Evolutionary conservation across 2,329 filamentous ascomycete species (phyloP).

Genomic region (Furcasterigmium sp.): DNA sequence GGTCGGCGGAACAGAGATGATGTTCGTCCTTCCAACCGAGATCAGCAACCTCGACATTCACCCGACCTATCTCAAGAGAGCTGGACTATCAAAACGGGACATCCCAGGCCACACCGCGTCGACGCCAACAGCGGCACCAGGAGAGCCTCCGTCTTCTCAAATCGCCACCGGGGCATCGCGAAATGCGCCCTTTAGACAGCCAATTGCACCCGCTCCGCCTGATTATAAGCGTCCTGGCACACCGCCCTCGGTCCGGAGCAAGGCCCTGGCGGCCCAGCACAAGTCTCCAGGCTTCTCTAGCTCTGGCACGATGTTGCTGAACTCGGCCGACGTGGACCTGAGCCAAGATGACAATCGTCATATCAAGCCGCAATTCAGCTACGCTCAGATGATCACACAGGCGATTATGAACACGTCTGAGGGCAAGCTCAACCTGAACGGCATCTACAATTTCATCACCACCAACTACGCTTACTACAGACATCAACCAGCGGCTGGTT

Average conservation of each 20-base stretch:
- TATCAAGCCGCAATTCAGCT: conserved; percentile 93
- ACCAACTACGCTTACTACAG: conserved; percentile 91
- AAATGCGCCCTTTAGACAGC: conserved; percentile 28
- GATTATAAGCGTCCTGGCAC: conserved; percentile 58
- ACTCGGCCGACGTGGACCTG: conserved; percentile 61
- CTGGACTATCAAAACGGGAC: conserved; percentile 38
- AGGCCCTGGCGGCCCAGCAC: conserved; percentile 19
- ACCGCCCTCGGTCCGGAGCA: conserved; percentile 42
- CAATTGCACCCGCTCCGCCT: conserved; percentile 54
- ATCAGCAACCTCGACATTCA: conserved; percentile 62
- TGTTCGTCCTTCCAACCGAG: conserved; percentile 88
- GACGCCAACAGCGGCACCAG: not conserved
- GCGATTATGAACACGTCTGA: conserved; percentile 84
- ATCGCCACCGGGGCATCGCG: not conserved
- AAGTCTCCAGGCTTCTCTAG: conserved; percentile 33
- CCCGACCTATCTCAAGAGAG: conserved; percentile 63
- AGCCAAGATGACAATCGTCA: conserved; percentile 81
- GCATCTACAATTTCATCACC: conserved; percentile 92
- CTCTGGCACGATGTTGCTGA: conserved; percentile 38
- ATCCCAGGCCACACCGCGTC: conserved; percentile 1
- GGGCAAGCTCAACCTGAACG: conserved; percentile 83
- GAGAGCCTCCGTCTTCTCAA: conserved; percentile 1
- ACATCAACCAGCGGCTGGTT: conserved; percentile 69
- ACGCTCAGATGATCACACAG: conserved; percentile 94
- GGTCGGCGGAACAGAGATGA: conserved; percentile 93